Evolutionary conservation across 2,329 filamentous ascomycete genomes (phyloP), one percentile per base, ranked within the genome.

Genomic region (Fonsecaea multimorphosa): DNA sequence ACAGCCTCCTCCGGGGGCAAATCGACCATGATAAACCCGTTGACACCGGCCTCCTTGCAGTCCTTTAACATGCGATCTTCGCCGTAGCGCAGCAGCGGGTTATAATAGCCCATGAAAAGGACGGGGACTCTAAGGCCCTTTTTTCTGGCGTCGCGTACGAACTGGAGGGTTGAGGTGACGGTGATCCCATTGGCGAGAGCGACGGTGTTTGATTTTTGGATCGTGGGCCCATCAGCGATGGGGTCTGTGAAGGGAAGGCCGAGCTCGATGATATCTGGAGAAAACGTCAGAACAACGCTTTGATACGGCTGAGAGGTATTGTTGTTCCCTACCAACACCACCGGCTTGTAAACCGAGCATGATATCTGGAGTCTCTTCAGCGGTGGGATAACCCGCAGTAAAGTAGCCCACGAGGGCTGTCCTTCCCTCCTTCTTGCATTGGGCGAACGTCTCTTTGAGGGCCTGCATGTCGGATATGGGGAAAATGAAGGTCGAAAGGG

Each of bases 91-190:
- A 98, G 83, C 68, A 98, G 84, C 0, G 95, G 95, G 82, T 99
- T 99, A 82, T 97, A 99, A 86, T 99, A 99, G 74, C 95, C 95
- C 95, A 99, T 99, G 71, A 99, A 86, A 75, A 99, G 81, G 49
- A 99, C 87, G 0, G 95, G 95, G 0, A 90, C 88, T 74, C 85
- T 89, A 62, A 98, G 83, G 49, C 95, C 95, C 68, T 85, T 86
- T 72, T 85, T 84, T 74, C 95, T 86, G 54, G 94, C 92, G 68
- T 91, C 86, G 73, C 90, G 89, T 67, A 97, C 90, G 84, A 97
- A 94, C 74, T 91, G 85, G 46, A 99, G 85, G 16, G 91, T 91
- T 59, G 86, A 88, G 71, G 86, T 83, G 68, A 96, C 90, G 11
- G 90, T 96, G 70, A 98, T 91, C 67, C 93, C 92, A 83, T 99